Evolutionary conservation across 225 moss, liverwort and hornwort species (phyloP).

Genomic region (Neckera pumila): DNA sequence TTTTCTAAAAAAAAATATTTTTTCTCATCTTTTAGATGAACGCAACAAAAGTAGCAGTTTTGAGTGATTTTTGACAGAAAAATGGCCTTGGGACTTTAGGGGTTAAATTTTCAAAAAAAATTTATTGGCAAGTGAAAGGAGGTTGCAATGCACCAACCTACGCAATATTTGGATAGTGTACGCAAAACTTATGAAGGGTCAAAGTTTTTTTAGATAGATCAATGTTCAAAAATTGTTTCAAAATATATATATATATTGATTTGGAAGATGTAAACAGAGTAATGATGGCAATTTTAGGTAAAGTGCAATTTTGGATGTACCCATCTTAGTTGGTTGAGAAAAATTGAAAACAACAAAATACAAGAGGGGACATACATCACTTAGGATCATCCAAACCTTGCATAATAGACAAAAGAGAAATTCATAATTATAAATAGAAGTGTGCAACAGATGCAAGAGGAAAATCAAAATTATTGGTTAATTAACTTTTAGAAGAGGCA

Average conservation of each 20-base stretch:
- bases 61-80: too few relatives aligned
- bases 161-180: accelerated
- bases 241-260: not conserved
- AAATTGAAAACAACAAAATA: not conserved
- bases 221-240: not conserved
- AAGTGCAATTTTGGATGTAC: accelerated
- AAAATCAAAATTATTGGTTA: accelerated
- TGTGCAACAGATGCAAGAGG: not conserved
- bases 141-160: too few relatives aligned
- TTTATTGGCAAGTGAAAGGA: too few relatives aligned
- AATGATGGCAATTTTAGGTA: not conserved
- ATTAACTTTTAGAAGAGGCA: too few relatives aligned
- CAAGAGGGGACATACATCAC: accelerated
- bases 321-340: not conserved
- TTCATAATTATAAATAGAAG: not conserved
- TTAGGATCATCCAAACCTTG: not conserved
- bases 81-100: too few relatives aligned
- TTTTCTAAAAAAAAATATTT: too few relatives aligned
- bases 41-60: too few relatives aligned
- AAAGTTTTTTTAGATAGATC: not conserved
- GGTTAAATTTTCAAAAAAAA: too few relatives aligned
- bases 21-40: too few relatives aligned
- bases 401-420: not conserved
- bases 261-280: accelerated
- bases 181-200: accelerated